Evolutionary conservation across 2,329 filamentous ascomycete species (phyloP).

Genomic region (Laburnicola sp.): DNA sequence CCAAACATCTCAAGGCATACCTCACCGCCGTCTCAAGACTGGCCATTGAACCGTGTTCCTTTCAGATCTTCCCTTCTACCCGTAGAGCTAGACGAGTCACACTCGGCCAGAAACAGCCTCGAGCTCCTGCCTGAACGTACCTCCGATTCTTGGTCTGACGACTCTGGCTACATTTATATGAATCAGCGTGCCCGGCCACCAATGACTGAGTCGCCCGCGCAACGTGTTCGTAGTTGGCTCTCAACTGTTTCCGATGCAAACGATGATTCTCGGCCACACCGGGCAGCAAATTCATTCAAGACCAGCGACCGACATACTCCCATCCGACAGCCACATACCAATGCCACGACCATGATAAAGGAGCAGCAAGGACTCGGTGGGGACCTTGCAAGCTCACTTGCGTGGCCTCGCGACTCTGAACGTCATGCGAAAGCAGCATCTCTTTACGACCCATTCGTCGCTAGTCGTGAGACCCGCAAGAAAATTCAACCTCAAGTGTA

Average conservation of each 20-base stretch:
- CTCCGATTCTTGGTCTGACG: constrained; percentile 34
- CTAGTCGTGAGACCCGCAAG: neutral
- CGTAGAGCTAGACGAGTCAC: constrained; percentile 4
- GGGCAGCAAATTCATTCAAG: neutral
- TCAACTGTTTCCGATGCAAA: neutral
- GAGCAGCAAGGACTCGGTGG: neutral
- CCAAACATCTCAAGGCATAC: constrained; percentile 27
- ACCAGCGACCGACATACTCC: constrained; percentile 22
- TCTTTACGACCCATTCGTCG: neutral
- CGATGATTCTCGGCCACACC: neutral
- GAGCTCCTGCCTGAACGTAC: constrained; percentile 1
- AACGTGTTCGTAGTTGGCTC: constrained; percentile 12
- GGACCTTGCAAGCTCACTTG: too few relatives aligned
- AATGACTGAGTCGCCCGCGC: constrained; percentile 5
- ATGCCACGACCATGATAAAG: neutral
- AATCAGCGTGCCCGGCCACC: constrained; percentile 1
- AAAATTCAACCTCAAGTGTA: too few relatives aligned
- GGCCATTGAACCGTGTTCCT: too few relatives aligned
- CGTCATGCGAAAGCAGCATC: neutral
- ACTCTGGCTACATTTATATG: constrained; percentile 28
- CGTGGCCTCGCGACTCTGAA: too few relatives aligned
- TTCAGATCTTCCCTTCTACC: constrained; percentile 6
- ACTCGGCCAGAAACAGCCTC: neutral
- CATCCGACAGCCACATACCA: neutral
- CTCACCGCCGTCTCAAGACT: neutral